A percentile compares a stretch with the other conserved stretches of the same genome.
phyloP scores from a whole-genome alignment of 306 rosid species.

The Casuarina glauca region DNA sequence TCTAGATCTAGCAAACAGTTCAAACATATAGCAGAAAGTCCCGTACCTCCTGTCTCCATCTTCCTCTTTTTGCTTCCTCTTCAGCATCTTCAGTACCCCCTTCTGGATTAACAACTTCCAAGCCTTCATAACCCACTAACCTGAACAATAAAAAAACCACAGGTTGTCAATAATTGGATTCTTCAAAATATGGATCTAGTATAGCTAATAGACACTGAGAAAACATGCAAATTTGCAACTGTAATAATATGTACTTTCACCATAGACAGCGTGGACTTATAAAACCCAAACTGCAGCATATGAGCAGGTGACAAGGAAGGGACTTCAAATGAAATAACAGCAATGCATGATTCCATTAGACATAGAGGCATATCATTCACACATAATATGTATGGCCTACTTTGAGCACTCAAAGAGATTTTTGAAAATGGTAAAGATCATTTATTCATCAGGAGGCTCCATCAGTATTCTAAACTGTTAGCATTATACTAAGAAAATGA shows the following conservation, averaged over 20 bases:
- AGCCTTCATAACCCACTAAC: constrained; percentile 60
- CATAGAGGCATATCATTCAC: neutral
- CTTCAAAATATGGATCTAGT: constrained; percentile 15
- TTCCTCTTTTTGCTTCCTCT: constrained; percentile 88
- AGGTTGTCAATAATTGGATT: constrained; percentile 2
- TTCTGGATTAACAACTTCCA: constrained; percentile 95
- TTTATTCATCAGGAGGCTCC: neutral
- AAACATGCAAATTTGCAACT: neutral
- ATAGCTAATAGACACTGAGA: neutral
- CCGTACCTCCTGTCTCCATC: constrained; percentile 91
- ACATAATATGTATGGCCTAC: neutral
- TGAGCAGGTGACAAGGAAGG: neutral
- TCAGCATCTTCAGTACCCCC: constrained; percentile 97
- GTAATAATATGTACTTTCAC: neutral
- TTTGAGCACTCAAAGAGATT: neutral
- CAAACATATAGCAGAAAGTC: constrained; percentile 10
- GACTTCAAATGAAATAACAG: neutral
- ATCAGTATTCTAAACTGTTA: neutral
- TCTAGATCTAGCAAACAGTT: neutral
- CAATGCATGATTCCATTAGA: neutral
- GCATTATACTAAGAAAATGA: neutral
- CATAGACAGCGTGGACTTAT: neutral
- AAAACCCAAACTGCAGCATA: neutral
- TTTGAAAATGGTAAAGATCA: neutral
- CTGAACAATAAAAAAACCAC: constrained; percentile 28